phyloP scores from a whole-genome alignment of 75 land plant genomes.

The Selaginella tamariscina region DNA sequence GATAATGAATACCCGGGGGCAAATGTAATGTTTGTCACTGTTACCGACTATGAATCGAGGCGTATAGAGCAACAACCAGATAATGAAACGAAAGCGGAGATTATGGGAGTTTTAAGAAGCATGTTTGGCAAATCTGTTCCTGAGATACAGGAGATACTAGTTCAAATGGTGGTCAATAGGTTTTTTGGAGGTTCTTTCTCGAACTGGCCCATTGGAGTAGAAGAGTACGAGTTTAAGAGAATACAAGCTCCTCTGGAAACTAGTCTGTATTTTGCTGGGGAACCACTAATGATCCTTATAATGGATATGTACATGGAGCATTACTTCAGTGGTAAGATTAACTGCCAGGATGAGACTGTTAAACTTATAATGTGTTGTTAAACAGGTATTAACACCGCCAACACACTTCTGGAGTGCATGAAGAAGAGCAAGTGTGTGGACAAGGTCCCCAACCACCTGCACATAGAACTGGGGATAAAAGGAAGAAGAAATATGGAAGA shows the following conservation, averaged over 20 bases:
- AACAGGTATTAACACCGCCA: conserved; percentile 12
- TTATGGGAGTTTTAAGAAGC: conserved; percentile 39
- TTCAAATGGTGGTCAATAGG: conserved; percentile 46
- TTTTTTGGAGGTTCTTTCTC: conserved; percentile 40
- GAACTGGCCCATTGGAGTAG: too few relatives aligned
- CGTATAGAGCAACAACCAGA: conserved; percentile 52
- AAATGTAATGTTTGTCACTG: conserved; percentile 44
- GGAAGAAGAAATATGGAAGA: too few relatives aligned
- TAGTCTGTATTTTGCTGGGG: conserved; percentile 50
- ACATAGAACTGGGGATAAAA: too few relatives aligned
- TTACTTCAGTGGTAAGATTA: conserved; percentile 47
- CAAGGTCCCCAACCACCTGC: too few relatives aligned
- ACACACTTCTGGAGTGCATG: conserved; percentile 3
- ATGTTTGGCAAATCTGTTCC: conserved; percentile 54
- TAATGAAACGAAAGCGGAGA: conserved; percentile 33
- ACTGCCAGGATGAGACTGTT: too few relatives aligned
- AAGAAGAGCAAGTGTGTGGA: too few relatives aligned
- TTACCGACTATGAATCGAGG: conserved; percentile 62
- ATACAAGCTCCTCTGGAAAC: too few relatives aligned
- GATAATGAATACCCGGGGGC: conserved; percentile 43
- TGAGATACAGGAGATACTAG: conserved; percentile 33
- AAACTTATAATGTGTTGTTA: too few relatives aligned
- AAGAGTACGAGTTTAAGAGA: conserved; percentile 25
- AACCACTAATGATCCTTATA: conserved; percentile 49
- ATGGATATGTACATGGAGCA: conserved; percentile 73